These are phyloP conservation scores for Cantharellus cinnabarinus DNA, from an alignment of 768 basidiomycete species.

Conservation along the genomic window DNA sequence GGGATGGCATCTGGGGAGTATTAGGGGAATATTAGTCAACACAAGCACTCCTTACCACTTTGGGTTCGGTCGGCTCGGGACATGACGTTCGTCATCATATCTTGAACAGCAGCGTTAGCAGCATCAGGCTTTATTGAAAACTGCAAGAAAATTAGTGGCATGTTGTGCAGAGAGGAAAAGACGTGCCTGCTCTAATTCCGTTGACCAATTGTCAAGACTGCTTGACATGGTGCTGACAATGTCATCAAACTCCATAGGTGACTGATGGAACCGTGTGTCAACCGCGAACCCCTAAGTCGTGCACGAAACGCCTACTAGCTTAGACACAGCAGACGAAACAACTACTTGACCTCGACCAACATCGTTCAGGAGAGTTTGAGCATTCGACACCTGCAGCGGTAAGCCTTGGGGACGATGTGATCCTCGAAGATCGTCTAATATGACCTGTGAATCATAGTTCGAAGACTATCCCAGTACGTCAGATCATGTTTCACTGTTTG, in stretches of 20 bases:
- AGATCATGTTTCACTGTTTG: neutral
- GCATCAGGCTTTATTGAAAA: constrained; percentile 11
- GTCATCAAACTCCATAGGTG: too few species aligned
- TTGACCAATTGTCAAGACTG: too few species aligned
- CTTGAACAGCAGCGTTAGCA: constrained; percentile 42
- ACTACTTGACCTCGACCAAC: neutral
- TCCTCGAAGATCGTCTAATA: constrained; percentile 69
- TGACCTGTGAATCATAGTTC: constrained; percentile 36
- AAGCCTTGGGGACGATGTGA: constrained; percentile 46
- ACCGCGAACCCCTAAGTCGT: too few species aligned
- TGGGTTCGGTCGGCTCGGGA: constrained; percentile 43
- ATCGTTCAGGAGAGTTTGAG: constrained; percentile 19
- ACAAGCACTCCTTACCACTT: constrained; percentile 29
- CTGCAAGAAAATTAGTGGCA: too few species aligned
- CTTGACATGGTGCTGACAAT: too few species aligned
- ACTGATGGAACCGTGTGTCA: too few species aligned
- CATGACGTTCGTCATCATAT: constrained; percentile 68
- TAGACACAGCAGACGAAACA: too few species aligned
- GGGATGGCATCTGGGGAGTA: constrained; percentile 49
- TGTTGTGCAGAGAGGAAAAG: too few species aligned
- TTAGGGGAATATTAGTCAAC: neutral
- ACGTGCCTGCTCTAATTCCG: too few species aligned
- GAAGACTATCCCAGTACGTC: neutral
- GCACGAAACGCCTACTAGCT: too few species aligned
- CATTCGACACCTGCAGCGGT: constrained; percentile 69